phyloP scores from a whole-genome alignment of 148 eudicot genomes.

The Gaultheria prostrata region DNA sequence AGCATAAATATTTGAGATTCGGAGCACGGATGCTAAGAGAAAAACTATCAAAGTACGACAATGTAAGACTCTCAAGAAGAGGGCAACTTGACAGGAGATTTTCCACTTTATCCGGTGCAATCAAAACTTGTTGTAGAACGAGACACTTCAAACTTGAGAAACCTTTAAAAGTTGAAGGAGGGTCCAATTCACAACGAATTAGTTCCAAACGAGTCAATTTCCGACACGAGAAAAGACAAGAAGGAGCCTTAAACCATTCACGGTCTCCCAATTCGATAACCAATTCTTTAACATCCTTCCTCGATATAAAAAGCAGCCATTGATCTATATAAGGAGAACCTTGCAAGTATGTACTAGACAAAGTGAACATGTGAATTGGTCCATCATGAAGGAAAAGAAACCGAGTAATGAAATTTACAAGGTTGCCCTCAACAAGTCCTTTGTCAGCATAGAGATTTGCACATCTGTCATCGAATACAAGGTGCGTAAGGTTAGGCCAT shows the following conservation, averaged over 20 bases:
- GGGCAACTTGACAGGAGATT: conserved; percentile 50
- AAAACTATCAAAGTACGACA: conserved; percentile 54
- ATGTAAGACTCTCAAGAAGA: conserved; percentile 51
- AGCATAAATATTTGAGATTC: conserved; percentile 48
- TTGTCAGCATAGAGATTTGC: conserved; percentile 35
- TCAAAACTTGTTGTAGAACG: conserved; percentile 51
- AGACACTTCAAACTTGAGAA: conserved; percentile 45
- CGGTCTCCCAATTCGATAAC: conserved; percentile 49
- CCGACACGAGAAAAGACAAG: conserved; percentile 46
- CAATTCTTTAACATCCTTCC: conserved; percentile 51
- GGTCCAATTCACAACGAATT: conserved; percentile 58
- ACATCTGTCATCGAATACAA: conserved; percentile 50
- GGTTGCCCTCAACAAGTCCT: conserved; percentile 30
- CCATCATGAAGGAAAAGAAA: conserved; percentile 56
- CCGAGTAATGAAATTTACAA: conserved; percentile 46
- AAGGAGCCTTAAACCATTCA: conserved; percentile 55
- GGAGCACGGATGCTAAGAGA: conserved; percentile 52
- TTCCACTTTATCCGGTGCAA: conserved; percentile 49
- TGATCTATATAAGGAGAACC: conserved; percentile 59
- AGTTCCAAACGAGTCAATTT: conserved; percentile 55
- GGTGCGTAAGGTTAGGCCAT: conserved; percentile 53
- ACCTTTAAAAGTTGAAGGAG: conserved; percentile 52
- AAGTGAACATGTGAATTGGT: conserved; percentile 54
- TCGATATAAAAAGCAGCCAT: conserved; percentile 63
- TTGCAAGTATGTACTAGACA: conserved; percentile 41